Base-by-base conservation (phyloP, 192 early-diverging fungal genomes). In the Linnemannia schmuckeri region DNA sequence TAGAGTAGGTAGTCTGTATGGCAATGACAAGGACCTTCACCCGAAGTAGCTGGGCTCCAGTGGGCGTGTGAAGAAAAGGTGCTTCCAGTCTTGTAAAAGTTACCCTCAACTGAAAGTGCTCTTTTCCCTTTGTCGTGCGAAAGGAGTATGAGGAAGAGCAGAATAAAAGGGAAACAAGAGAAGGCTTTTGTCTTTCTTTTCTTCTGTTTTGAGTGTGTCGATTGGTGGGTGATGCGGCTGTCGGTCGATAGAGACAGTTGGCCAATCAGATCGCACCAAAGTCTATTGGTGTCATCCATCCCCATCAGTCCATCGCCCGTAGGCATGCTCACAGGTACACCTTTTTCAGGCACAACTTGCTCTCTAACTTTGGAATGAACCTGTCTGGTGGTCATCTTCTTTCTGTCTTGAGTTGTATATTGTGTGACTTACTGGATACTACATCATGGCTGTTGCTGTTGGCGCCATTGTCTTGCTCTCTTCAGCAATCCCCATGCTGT, bases 271-370 rank as follows among this genome's bases (percentile, higher is more conserved):
- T 0, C 27, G 27, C 61, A 33, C 61, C 12, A 66, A 66, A 66
- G 27, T 33, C 61, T 66, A 66, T 66, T 66, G 61, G 61, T 66
- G 30, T 66, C 61, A 66, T 66, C 61, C 49, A 52, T 46, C 44
- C 44, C 49, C 49, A 52, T 52, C 49, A 52, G 9, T 52, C 6
- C 18, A 20, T 20, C 17, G 5, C 49, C 15, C 47, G 4, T 17
- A 20, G 49, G 49, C 49, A 52, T 52, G 49, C 49, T 52, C 17
- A 52, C 12, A 66, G 27, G 9, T 4, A 33, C 12, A 30, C 27
- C 8, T 27, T 57, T 18, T 66, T 66, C 61, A 35, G 61, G 61
- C 61, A 66, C 61, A 52, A 4, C 49, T 22, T 49, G 47, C 15
- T 49, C 47, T 49, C 15, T 49, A 6, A 46, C 44, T 46, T 46